A percentile compares a stretch with the other conserved stretches of the same genome.
These are phyloP conservation scores for Tylopilus rubrobrunneus DNA, from an alignment of 768 basidiomycete genomes.

Conservation along the genomic window DNA sequence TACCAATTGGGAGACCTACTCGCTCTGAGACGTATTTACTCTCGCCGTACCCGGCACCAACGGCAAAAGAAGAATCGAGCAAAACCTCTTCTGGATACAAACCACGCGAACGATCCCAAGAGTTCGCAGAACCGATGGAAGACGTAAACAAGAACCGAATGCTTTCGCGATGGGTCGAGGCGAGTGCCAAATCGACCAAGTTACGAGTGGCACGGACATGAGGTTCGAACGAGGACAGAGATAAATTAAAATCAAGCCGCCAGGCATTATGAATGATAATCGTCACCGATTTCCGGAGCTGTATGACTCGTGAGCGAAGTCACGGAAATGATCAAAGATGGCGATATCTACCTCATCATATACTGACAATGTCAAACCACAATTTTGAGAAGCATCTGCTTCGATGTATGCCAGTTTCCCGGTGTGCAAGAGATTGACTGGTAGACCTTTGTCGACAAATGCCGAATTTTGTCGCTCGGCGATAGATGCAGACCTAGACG, in stretches of 20 bases:
- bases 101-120: constrained; percentile 27
- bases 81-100: constrained; percentile 36
- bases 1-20: constrained; percentile 14
- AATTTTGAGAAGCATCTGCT: constrained; percentile 26
- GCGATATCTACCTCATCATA: constrained; percentile 17
- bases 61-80: constrained; percentile 29
- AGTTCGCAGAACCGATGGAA: constrained; percentile 34
- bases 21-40: constrained; percentile 43
- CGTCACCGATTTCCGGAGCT: constrained; percentile 34
- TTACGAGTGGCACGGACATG: constrained; percentile 38
- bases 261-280: constrained; percentile 42
- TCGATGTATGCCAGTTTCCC: constrained; percentile 34
- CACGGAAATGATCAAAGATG: too few relatives aligned
- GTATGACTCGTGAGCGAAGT: not conserved
- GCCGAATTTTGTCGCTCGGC: constrained; percentile 25
- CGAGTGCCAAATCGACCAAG: constrained; percentile 27
- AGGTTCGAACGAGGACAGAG: constrained; percentile 40
- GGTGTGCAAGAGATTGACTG: constrained; percentile 22
- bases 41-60: constrained; percentile 44
- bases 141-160: constrained; percentile 40
- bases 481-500: constrained; percentile 12
- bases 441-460: constrained; percentile 32
- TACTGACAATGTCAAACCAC: constrained; percentile 28
- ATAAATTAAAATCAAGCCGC: constrained; percentile 41
- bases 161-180: constrained; percentile 23